Evolutionary conservation across 768 basidiomycete genomes (phyloP).

Genomic region (Melanogaster broomeanus): DNA sequence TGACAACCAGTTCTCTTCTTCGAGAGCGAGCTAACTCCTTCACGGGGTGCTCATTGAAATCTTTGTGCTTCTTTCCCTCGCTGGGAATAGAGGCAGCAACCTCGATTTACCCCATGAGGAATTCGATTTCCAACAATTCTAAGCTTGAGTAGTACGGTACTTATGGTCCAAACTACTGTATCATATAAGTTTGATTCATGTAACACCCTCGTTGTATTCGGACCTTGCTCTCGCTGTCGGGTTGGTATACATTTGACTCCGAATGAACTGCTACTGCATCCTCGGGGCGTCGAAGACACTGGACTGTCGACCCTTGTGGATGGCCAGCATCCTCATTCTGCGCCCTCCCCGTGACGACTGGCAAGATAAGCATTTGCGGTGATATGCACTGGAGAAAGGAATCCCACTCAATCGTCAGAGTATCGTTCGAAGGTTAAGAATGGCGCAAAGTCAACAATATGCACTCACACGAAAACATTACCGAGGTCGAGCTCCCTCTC

Average conservation of each 20-base stretch:
- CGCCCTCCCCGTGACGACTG: constrained; percentile 17
- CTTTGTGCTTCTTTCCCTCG: no score
- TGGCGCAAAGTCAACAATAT: constrained; percentile 22
- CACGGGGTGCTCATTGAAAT: no score
- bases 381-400: constrained; percentile 18
- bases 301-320: constrained; percentile 6
- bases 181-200: no score
- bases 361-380: constrained; percentile 26
- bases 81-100: no score
- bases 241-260: constrained; percentile 1
- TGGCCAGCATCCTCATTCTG: constrained; percentile 15
- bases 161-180: no score
- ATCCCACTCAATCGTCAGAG: no score
- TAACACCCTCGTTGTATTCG: not conserved
- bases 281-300: not conserved
- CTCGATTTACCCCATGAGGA: no score
- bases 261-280: not conserved
- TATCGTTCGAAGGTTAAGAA: not conserved
- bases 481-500: constrained; percentile 11
- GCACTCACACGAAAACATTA: constrained; percentile 20
- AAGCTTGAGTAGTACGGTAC: no score
- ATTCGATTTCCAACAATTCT: no score
- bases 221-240: not conserved
- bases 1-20: no score
- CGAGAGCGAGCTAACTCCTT: no score